A percentile compares a stretch with the other conserved stretches of the same genome.
These are phyloP conservation scores for Arxiozyma slooffiae DNA, from an alignment of 1,139 yeast species.

Conservation along the genomic window DNA sequence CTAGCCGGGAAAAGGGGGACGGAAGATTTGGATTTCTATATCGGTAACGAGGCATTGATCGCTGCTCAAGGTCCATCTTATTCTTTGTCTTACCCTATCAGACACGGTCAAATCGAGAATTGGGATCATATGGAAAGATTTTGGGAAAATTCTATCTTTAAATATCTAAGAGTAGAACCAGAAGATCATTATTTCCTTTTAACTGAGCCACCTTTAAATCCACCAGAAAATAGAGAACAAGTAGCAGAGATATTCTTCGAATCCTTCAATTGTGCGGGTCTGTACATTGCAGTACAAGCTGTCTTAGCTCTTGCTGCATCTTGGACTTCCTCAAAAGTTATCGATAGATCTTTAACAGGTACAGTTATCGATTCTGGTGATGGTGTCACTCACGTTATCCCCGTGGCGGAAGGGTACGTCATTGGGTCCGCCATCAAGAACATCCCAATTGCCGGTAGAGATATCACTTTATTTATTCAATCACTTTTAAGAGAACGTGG, in stretches of 20 bases:
- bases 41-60: conserved; percentile 88
- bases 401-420: conserved; percentile 98
- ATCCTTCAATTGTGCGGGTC: conserved; percentile 95
- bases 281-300: conserved; percentile 97
- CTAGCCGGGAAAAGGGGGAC: conserved; percentile 75
- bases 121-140: conserved; percentile 99
- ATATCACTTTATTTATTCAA: conserved; percentile 88
- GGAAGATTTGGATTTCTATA: conserved; percentile 88
- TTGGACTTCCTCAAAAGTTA: conserved; percentile 94
- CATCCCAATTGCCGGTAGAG: conserved; percentile 97
- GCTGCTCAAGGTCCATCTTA: conserved; percentile 89
- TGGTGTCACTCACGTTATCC: conserved; percentile 97
- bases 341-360: conserved; percentile 92
- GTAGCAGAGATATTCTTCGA: conserved; percentile 99
- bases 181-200: conserved; percentile 92
- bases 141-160: conserved; percentile 96
- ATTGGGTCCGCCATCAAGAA: conserved; percentile 95
- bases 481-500: conserved; percentile 92
- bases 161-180: conserved; percentile 93
- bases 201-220: conserved; percentile 97
- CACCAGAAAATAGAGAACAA: conserved; percentile 96
- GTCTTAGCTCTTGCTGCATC: conserved; percentile 97
- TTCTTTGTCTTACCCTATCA: conserved; percentile 81
- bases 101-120: conserved; percentile 95
- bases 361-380: conserved; percentile 97